Evolutionary conservation across 495 filamentous ascomycete species (phyloP).

Genomic region (Aspergillus asperescens): DNA sequence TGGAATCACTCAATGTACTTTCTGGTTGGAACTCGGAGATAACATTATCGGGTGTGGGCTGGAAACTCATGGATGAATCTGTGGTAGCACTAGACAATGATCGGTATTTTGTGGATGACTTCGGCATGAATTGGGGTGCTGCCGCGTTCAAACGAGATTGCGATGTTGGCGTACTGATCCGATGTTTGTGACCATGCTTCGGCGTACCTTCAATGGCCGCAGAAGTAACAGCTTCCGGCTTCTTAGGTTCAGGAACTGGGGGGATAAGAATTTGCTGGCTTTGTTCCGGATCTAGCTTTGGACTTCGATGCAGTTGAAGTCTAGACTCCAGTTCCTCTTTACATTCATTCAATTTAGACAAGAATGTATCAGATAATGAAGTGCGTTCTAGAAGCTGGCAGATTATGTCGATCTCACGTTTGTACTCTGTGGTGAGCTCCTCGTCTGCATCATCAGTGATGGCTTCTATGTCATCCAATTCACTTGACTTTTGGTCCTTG

Average conservation of each 20-base stretch:
- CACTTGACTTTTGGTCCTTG: neutral
- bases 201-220: neutral
- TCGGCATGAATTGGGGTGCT: slow-evolving; percentile 13
- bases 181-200: neutral
- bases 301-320: neutral
- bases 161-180: neutral
- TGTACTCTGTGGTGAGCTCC: neutral
- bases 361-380: slow-evolving; percentile 7
- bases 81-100: neutral
- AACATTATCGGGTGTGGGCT: neutral
- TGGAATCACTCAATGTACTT: neutral
- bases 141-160: slow-evolving; percentile 10
- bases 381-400: slow-evolving; percentile 15
- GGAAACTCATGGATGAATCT: neutral
- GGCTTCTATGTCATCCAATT: neutral
- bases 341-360: slow-evolving; percentile 9
- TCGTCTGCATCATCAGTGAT: neutral
- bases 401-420: slow-evolving; percentile 14
- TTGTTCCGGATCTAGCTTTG: neutral
- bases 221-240: neutral
- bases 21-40: neutral
- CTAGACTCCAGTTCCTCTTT: slow-evolving; percentile 12
- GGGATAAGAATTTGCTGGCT: neutral
- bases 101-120: neutral
- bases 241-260: neutral